phyloP scores from a whole-genome alignment of 2,329 filamentous ascomycete genomes.

The Apiospora saccharicola region DNA sequence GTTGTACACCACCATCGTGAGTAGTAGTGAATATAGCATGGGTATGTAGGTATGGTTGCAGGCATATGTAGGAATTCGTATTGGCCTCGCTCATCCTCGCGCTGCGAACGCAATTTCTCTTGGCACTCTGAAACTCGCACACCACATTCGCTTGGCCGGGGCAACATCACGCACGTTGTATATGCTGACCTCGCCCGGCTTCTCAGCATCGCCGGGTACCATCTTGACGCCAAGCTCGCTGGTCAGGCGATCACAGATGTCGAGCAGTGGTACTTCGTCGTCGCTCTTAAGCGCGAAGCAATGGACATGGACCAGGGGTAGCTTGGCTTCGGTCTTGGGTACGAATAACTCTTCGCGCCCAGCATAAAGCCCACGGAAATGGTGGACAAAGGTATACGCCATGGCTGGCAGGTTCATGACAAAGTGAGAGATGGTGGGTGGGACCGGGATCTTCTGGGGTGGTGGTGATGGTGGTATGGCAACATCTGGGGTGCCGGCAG shows the following conservation, averaged over 20 bases:
- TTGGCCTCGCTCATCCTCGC: constrained; percentile 21
- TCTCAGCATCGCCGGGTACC: constrained; percentile 57
- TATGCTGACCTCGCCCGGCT: constrained; percentile 61
- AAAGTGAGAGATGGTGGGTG: constrained; percentile 85
- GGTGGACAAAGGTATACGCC: constrained; percentile 81
- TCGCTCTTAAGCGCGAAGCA: constrained; percentile 88
- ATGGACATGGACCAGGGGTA: constrained; percentile 92
- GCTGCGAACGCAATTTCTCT: constrained; percentile 79
- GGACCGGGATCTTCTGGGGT: constrained; percentile 57
- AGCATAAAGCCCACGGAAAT: constrained; percentile 83
- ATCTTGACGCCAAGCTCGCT: constrained; percentile 66
- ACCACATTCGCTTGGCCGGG: constrained; percentile 96
- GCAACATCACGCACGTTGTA: constrained; percentile 85
- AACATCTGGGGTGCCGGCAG: constrained; percentile 45
- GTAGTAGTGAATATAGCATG: background rate
- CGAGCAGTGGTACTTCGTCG: constrained; percentile 69
- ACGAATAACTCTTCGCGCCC: constrained; percentile 71
- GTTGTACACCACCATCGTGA: constrained; percentile 3
- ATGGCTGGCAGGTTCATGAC: constrained; percentile 97
- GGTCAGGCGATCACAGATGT: constrained; percentile 73
- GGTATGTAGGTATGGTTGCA: background rate
- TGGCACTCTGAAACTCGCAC: constrained; percentile 88
- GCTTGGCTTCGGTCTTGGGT: constrained; percentile 62
- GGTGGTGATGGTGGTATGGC: constrained; percentile 36
- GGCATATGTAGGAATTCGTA: constrained; percentile 1